These are phyloP conservation scores for Jimgerdemannia lactiflua DNA, from an alignment of 192 early-diverging fungal species.

Conservation along the genomic window DNA sequence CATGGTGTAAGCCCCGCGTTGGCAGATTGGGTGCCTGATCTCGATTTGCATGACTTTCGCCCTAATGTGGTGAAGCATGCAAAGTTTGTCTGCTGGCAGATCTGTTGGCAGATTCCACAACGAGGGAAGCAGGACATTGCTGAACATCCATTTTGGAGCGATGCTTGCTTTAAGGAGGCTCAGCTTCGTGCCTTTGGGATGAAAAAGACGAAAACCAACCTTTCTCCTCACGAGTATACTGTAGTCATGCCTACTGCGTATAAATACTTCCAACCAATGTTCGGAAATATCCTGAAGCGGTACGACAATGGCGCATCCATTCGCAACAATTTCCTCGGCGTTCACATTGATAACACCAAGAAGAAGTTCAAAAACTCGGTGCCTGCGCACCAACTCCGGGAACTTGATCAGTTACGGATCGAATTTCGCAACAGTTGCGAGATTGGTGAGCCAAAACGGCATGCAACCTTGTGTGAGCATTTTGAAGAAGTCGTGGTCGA, in stretches of 20 bases:
- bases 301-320: neutral
- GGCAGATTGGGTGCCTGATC: neutral
- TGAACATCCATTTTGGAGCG: neutral
- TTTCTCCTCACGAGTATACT: neutral
- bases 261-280: neutral
- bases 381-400: neutral
- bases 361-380: neutral
- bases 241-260: neutral
- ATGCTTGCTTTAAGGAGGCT: neutral
- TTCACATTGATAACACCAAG: neutral
- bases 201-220: neutral
- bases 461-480: neutral
- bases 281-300: neutral
- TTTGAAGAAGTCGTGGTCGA: constrained; percentile 9
- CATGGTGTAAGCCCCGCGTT: neutral
- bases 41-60: neutral
- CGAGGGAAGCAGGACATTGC: neutral
- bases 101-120: neutral
- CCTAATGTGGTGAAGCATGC: neutral
- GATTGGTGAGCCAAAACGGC: too few relatives aligned
- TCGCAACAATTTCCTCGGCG: neutral
- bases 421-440: neutral
- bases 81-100: neutral
- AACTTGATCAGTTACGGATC: neutral
- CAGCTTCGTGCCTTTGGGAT: neutral